Evolutionary conservation across 148 eudicot genomes (phyloP).

Genomic region (Selenicereus undatus): DNA sequence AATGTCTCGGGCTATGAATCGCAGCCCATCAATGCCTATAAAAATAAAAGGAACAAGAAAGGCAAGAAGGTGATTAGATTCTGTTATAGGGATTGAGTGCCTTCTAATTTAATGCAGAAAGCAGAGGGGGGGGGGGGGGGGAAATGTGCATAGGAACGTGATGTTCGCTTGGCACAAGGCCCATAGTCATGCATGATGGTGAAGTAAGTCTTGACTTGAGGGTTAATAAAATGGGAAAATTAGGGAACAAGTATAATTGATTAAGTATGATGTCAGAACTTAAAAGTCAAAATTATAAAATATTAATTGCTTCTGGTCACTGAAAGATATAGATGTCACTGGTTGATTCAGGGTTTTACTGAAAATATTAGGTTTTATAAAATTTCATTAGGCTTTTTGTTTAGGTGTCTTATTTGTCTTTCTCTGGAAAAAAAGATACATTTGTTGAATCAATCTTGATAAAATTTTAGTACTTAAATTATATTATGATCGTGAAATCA

Average conservation of each 20-base stretch:
- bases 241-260: neutral
- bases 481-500: too few relatives aligned
- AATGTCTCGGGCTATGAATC: conserved; percentile 70
- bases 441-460: too few relatives aligned
- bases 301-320: neutral
- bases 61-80: neutral
- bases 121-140: neutral
- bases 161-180: conserved; percentile 13
- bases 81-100: neutral
- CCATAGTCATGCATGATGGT: conserved; percentile 11
- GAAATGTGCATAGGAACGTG: neutral
- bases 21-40: conserved; percentile 57
- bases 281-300: neutral
- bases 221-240: conserved; percentile 14
- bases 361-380: neutral
- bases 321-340: neutral
- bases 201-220: conserved; percentile 24
- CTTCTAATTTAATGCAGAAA: neutral
- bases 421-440: too few relatives aligned
- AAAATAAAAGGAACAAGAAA: neutral
- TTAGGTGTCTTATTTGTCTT: too few relatives aligned
- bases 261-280: neutral
- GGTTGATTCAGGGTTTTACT: neutral
- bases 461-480: too few relatives aligned
- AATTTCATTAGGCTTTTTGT: neutral